phyloP scores from a whole-genome alignment of 768 basidiomycete species.

The Macrolepiota dolichaula region DNA sequence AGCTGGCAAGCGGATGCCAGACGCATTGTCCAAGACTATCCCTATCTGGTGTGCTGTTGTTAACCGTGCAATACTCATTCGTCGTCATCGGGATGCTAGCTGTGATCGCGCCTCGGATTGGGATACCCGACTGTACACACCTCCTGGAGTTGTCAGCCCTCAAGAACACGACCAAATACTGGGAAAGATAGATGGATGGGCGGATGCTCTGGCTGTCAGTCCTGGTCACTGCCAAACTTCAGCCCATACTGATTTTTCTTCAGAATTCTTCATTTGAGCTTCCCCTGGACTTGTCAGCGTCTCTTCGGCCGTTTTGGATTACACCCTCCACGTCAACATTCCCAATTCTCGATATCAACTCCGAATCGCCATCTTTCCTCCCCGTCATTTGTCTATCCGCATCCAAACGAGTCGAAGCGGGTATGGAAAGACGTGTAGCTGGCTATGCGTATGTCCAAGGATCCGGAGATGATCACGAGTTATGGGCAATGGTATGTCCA shows the following conservation, averaged over 20 bases:
- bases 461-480: slow-evolving; percentile 92
- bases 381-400: slow-evolving; percentile 85
- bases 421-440: slow-evolving; percentile 54
- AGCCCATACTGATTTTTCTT: neutral
- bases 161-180: slow-evolving; percentile 86
- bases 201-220: slow-evolving; percentile 60
- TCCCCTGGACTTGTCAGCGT: slow-evolving; percentile 46
- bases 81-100: slow-evolving; percentile 22
- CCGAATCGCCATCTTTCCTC: slow-evolving; percentile 34
- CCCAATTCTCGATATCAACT: slow-evolving; percentile 25
- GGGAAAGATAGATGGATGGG: slow-evolving; percentile 62
- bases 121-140: slow-evolving; percentile 65
- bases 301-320: slow-evolving; percentile 86
- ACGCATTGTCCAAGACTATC: slow-evolving; percentile 89
- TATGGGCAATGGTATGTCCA: slow-evolving; percentile 69
- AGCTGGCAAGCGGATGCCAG: slow-evolving; percentile 90
- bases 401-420: slow-evolving; percentile 63
- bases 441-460: slow-evolving; percentile 91
- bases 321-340: slow-evolving; percentile 63
- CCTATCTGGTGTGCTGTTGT: slow-evolving; percentile 94
- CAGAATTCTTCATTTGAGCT: slow-evolving; percentile 74
- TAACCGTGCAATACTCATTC: slow-evolving; percentile 56
- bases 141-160: slow-evolving; percentile 60
- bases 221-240: neutral
- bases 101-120: slow-evolving; percentile 29